Evolutionary conservation across 805 yeast genomes (phyloP).

Genomic region (Myxozyma neglecta): DNA sequence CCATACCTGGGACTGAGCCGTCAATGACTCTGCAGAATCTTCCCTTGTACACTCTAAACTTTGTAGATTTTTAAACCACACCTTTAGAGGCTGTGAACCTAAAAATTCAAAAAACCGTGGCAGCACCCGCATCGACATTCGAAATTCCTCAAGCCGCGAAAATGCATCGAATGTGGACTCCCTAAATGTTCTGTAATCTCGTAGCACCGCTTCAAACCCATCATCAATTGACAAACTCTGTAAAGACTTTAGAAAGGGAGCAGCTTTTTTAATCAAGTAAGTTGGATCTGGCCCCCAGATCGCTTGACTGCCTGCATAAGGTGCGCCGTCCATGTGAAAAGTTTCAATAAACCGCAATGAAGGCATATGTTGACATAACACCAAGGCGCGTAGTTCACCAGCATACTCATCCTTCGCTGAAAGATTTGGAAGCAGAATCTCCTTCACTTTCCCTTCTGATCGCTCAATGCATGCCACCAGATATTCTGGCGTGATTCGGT

Average conservation of each 20-base stretch:
- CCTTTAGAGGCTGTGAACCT: not conserved
- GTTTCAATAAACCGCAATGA: not conserved
- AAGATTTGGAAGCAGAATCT: not conserved
- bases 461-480: conserved; percentile 18
- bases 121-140: conserved; percentile 14
- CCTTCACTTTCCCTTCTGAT: conserved; percentile 9
- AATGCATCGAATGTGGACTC: conserved; percentile 1
- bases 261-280: conserved; percentile 9
- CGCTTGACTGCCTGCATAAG: conserved; percentile 17
- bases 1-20: conserved; percentile 16
- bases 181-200: not conserved
- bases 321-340: conserved; percentile 16
- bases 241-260: not conserved
- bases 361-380: conserved; percentile 18
- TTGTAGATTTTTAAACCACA: conserved; percentile 14
- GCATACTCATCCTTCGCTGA: conserved; percentile 10
- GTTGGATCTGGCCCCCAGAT: conserved; percentile 22
- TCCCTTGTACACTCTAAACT: conserved; percentile 7
- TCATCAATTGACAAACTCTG: conserved; percentile 9
- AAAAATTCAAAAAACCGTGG: conserved; percentile 17
- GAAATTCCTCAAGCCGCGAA: conserved; percentile 7
- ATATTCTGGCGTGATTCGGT: conserved; percentile 21
- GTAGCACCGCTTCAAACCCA: conserved; percentile 13
- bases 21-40: not conserved
- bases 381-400: conserved; percentile 12